Evolutionary conservation across 73 alveolate genomes (phyloP).

Genomic region (Paramecium tetraurelia): DNA sequence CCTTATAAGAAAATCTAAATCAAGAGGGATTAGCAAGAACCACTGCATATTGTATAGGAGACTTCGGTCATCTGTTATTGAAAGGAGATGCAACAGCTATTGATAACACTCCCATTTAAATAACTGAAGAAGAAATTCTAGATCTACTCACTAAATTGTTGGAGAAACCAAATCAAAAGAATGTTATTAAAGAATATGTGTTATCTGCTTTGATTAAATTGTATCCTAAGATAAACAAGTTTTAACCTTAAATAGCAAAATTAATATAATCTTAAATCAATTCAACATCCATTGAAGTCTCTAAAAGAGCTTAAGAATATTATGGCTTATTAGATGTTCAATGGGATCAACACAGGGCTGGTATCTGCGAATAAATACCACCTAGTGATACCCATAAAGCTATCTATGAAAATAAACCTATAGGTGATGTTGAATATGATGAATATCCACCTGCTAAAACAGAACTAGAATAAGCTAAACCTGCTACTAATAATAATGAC

Average conservation of each 20-base stretch:
- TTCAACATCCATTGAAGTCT: conserved; percentile 52
- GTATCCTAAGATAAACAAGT: conserved; percentile 22
- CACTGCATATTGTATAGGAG: conserved; percentile 55
- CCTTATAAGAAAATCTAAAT: conserved; percentile 51
- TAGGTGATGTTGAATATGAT: conserved; percentile 60
- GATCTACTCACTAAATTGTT: background rate
- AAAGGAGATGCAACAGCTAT: conserved; percentile 44
- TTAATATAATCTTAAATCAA: conserved; percentile 18
- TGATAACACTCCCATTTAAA: conserved; percentile 16
- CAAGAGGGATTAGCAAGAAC: conserved; percentile 59
- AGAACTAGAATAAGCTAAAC: background rate
- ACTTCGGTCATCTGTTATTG: conserved; percentile 51
- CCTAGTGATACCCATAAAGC: background rate
- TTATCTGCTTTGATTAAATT: conserved; percentile 53
- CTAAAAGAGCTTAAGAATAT: conserved; percentile 59
- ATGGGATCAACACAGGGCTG: conserved; percentile 50
- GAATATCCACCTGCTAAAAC: conserved; percentile 55
- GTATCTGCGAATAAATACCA: conserved; percentile 49
- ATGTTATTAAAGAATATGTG: conserved; percentile 54
- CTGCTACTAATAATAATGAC: background rate
- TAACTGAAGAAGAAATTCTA: conserved; percentile 51
- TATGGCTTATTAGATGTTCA: conserved; percentile 31
- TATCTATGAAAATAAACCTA: conserved; percentile 24
- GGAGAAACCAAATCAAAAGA: conserved; percentile 18
- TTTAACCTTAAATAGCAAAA: background rate